Conservation (phyloP, 495 filamentous ascomycete genomes). For the Penicillium diatomitis region DNA sequence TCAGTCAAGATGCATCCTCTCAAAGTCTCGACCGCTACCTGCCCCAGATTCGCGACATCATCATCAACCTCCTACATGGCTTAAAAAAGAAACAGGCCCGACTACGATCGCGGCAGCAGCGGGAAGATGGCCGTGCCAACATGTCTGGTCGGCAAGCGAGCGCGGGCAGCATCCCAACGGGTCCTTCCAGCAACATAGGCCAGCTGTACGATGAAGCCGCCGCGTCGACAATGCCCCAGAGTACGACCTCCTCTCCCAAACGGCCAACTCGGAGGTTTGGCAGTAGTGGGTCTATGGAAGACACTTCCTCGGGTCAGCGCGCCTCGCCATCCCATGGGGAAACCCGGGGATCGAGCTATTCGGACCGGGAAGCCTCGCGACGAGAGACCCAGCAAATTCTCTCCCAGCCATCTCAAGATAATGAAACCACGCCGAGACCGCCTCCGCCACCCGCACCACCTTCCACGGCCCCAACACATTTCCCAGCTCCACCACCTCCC, state of each 20-base stretch:
- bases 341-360: constrained; percentile 22
- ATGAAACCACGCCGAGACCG: constrained; percentile 30
- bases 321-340: constrained; percentile 26
- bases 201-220: constrained; percentile 56
- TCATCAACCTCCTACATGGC: constrained; percentile 92
- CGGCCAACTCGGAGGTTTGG: constrained; percentile 40
- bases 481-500: constrained; percentile 61
- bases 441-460: constrained; percentile 28
- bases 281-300: constrained; percentile 40
- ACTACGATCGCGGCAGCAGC: constrained; percentile 68
- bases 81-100: constrained; percentile 93
- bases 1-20: constrained; percentile 91
- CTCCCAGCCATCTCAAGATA: constrained; percentile 49
- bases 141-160: constrained; percentile 53
- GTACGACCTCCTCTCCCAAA: constrained; percentile 19
- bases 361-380: constrained; percentile 36
- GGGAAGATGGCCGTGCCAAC: constrained; percentile 46
- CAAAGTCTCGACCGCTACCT: constrained; percentile 87
- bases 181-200: constrained; percentile 47
- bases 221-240: constrained; percentile 13
- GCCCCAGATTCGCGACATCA: constrained; percentile 91
- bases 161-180: constrained; percentile 54
- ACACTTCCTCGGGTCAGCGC: constrained; percentile 34
- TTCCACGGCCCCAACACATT: constrained; percentile 13
- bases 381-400: constrained; percentile 41